Evolutionary conservation across 164 flowering plant genomes (phyloP).

Genomic region (Berberis thunbergii): DNA sequence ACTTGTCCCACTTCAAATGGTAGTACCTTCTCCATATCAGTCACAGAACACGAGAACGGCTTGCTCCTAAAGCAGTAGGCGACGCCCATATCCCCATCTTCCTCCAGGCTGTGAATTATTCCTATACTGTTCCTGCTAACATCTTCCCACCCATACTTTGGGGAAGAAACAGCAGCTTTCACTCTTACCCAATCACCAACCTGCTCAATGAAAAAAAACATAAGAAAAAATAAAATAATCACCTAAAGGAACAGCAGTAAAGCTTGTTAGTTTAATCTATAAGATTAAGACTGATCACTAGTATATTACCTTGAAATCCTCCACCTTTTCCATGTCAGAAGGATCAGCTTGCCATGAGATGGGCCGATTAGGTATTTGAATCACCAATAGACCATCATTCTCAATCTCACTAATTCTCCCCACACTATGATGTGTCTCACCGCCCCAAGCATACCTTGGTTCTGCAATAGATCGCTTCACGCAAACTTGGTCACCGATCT

Average conservation of each 20-base stretch:
- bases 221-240: too few relatives aligned
- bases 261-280: too few relatives aligned
- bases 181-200: slow-evolving; percentile 98
- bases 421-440: slow-evolving; percentile 98
- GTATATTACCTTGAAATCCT: slow-evolving; percentile 72
- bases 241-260: too few relatives aligned
- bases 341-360: slow-evolving; percentile 99
- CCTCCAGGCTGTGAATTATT: slow-evolving; percentile 88
- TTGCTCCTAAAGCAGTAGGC: slow-evolving; percentile 98
- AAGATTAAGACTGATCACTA: background rate
- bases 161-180: slow-evolving; percentile 87
- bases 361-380: slow-evolving; percentile 87
- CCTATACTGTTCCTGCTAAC: slow-evolving; percentile 78
- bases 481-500: slow-evolving; percentile 94
- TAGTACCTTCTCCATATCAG: slow-evolving; percentile 87
- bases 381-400: slow-evolving; percentile 81
- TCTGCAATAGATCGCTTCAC: slow-evolving; percentile 98
- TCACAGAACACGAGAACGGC: slow-evolving; percentile 82
- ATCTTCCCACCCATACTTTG: slow-evolving; percentile 99
- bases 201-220: slow-evolving; percentile 25
- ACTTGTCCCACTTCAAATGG: slow-evolving; percentile 91
- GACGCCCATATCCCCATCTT: slow-evolving; percentile 90
- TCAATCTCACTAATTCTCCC: slow-evolving; percentile 87
- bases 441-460: slow-evolving; percentile 99
- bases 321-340: slow-evolving; percentile 98